Evolutionary conservation across 2,329 filamentous ascomycete genomes (phyloP).

Genomic region (Hymenoscyphus albidus): DNA sequence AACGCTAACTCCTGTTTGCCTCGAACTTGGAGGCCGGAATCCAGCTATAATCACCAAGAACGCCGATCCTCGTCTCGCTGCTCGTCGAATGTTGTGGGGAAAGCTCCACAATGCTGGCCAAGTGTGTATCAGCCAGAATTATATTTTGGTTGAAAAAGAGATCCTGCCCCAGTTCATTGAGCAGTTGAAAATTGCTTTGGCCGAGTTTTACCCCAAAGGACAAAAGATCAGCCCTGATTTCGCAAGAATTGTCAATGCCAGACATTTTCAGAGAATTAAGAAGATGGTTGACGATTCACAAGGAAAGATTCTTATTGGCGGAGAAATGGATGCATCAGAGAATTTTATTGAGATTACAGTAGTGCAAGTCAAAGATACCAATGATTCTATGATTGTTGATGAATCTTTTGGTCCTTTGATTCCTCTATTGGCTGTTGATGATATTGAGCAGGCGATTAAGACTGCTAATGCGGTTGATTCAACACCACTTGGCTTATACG

Average conservation of each 20-base stretch:
- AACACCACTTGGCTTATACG: constrained; percentile 79
- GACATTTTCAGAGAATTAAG: constrained; percentile 79
- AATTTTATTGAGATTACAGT: constrained; percentile 89
- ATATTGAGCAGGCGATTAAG: constrained; percentile 79
- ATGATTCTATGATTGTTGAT: constrained; percentile 74
- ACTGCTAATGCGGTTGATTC: constrained; percentile 77
- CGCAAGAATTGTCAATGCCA: constrained; percentile 73
- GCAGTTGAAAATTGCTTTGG: constrained; percentile 66
- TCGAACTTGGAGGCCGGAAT: constrained; percentile 90
- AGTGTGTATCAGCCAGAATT: constrained; percentile 90
- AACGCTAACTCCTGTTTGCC: constrained; percentile 78
- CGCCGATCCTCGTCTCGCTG: constrained; percentile 75
- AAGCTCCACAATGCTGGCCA: constrained; percentile 87
- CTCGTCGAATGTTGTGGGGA: constrained; percentile 80
- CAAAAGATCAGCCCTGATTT: constrained; percentile 75
- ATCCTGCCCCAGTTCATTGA: constrained; percentile 69
- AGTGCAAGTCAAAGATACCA: constrained; percentile 71
- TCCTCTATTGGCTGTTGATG: constrained; percentile 71
- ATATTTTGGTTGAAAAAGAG: constrained; percentile 75
- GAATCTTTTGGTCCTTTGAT: constrained; percentile 95
- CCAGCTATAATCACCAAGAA: constrained; percentile 87
- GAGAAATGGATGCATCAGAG: constrained; percentile 72
- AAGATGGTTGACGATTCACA: constrained; percentile 80
- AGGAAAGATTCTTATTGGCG: constrained; percentile 84
- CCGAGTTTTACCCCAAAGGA: constrained; percentile 81